A percentile compares a stretch with the other conserved stretches of the same genome.
Evolutionary conservation across 1,284 basidiomycete species (phyloP).

Genomic region (Termitomyces sp.): DNA sequence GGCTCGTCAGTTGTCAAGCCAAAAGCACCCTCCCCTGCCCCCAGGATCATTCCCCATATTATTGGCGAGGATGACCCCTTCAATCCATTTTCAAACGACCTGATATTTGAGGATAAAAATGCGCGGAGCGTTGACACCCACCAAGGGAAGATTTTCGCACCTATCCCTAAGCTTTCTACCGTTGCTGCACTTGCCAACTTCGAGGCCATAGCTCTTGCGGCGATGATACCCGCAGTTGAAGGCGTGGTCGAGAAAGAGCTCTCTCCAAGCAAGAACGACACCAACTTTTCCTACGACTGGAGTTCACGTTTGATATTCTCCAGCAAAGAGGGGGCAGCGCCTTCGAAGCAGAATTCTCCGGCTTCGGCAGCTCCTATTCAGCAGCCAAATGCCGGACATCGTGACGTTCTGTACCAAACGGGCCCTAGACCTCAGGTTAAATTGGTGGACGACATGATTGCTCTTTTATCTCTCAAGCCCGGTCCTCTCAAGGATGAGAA

Average conservation of each 20-base stretch:
- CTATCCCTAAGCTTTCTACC: not conserved
- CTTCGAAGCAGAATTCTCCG: not conserved
- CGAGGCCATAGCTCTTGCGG: not conserved
- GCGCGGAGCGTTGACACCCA: not conserved
- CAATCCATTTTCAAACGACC: not conserved
- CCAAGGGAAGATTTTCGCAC: not conserved
- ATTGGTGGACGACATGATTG: not conserved
- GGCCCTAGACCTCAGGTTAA: not conserved
- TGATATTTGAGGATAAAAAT: not conserved
- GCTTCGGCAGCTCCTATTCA: not conserved
- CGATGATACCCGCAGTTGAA: not conserved
- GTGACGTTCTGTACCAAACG: not conserved
- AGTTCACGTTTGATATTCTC: not conserved
- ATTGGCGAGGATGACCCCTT: conserved; percentile 2
- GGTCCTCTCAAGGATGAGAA: not conserved
- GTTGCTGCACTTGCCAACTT: not conserved
- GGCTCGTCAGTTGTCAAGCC: not conserved
- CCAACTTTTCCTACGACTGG: not conserved
- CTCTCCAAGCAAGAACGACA: not conserved
- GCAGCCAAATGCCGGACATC: too few species aligned
- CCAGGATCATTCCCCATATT: not conserved
- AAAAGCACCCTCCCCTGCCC: not conserved
- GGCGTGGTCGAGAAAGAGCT: not conserved
- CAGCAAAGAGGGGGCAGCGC: not conserved
- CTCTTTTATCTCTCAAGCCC: not conserved